A percentile compares a stretch with the other conserved stretches of the same genome.
Evolutionary conservation across 2,329 filamentous ascomycete genomes (phyloP).

Genomic region (Epichloe elymi): DNA sequence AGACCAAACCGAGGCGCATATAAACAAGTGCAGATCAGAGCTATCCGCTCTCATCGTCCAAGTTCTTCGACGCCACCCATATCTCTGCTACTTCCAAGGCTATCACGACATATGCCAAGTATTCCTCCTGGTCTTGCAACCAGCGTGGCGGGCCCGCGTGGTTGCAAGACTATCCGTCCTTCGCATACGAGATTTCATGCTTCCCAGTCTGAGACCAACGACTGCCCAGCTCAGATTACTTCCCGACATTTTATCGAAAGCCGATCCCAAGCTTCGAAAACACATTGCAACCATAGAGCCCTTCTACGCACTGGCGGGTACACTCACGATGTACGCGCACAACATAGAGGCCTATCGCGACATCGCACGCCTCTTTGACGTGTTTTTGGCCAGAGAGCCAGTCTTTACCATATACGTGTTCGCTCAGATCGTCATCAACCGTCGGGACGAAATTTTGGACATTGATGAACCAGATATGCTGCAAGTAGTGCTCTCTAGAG

Average conservation of each 20-base stretch:
- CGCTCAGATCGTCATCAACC: constrained; percentile 70
- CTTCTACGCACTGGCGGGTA: constrained; percentile 87
- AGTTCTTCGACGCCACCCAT: constrained; percentile 67
- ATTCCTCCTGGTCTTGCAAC: constrained; percentile 70
- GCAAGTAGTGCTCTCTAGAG: constrained; percentile 73
- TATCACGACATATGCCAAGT: constrained; percentile 99
- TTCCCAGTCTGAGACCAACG: constrained; percentile 71
- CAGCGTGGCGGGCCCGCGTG: constrained; percentile 43
- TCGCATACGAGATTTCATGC: constrained; percentile 94
- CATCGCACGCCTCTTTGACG: constrained; percentile 86
- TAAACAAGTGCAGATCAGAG: constrained; percentile 58
- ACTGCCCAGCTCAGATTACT: constrained; percentile 77
- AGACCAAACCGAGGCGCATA: constrained; percentile 58
- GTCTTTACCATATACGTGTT: constrained; percentile 86
- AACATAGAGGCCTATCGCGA: constrained; percentile 83
- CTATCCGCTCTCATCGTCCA: constrained; percentile 70
- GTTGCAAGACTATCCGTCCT: constrained; percentile 76
- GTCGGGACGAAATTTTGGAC: constrained; percentile 73
- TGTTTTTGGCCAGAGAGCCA: constrained; percentile 76
- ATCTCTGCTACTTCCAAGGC: constrained; percentile 92
- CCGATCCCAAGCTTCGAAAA: constrained; percentile 56
- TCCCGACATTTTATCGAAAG: constrained; percentile 62
- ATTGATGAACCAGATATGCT: constrained; percentile 92
- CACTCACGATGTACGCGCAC: constrained; percentile 91
- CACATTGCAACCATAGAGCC: constrained; percentile 73